These are phyloP conservation scores for Cercophora samala DNA, from an alignment of 495 filamentous ascomycete species.

Conservation along the genomic window DNA sequence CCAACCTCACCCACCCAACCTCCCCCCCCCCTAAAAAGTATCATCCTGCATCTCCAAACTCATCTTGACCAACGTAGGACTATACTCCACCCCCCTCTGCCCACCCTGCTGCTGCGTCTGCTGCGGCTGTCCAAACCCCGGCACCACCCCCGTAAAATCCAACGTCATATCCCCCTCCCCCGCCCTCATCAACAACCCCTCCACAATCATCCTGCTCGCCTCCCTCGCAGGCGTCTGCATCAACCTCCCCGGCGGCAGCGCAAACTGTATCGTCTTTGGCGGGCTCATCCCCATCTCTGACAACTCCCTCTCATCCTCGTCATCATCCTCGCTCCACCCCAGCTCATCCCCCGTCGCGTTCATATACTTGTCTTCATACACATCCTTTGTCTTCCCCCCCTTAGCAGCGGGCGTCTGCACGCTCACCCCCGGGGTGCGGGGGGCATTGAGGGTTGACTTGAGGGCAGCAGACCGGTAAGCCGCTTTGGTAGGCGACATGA, in stretches of 20 bases:
- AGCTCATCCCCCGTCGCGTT: conserved; percentile 44
- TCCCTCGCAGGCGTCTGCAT: conserved; percentile 91
- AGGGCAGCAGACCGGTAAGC: conserved; percentile 39
- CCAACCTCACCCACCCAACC: not conserved
- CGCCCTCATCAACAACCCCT: conserved; percentile 82
- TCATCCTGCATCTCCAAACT: conserved; percentile 64
- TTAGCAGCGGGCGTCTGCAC: conserved; percentile 63
- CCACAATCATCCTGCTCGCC: conserved; percentile 87
- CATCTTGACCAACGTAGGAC: conserved; percentile 72
- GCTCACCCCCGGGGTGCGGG: conserved; percentile 69
- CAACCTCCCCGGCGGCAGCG: conserved; percentile 78
- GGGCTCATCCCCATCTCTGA: conserved; percentile 64
- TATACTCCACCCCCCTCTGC: conserved; percentile 48
- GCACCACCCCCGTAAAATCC: conserved; percentile 9
- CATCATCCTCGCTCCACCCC: conserved; percentile 62
- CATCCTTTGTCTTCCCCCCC: conserved; percentile 43
- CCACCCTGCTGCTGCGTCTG: not conserved
- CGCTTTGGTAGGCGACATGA: conserved; percentile 54
- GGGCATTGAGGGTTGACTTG: conserved; percentile 31
- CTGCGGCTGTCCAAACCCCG: not conserved
- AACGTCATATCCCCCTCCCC: conserved; percentile 56
- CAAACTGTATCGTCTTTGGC: conserved; percentile 97
- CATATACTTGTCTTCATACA: conserved; percentile 29
- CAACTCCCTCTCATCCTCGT: conserved; percentile 54
- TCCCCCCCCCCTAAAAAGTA: conserved; percentile 52